Conservation (phyloP, 1,284 basidiomycete species). For the Ustilago tritici region DNA sequence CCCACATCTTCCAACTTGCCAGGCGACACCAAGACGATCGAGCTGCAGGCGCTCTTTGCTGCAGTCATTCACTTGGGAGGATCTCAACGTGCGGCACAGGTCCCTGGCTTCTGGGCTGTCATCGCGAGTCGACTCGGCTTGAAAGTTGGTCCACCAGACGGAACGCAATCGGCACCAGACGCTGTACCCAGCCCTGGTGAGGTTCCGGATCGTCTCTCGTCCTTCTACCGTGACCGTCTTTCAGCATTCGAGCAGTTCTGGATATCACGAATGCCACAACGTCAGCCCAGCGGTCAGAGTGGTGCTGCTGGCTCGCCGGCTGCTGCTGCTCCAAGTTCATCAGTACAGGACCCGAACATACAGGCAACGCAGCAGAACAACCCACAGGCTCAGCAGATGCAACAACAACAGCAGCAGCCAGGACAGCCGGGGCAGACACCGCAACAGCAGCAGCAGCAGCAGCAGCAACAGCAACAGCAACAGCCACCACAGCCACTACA, state of each 20-base stretch:
- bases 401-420: constrained; percentile 17
- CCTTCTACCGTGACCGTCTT: constrained; percentile 60
- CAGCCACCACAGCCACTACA: constrained; percentile 3
- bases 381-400: constrained; percentile 11
- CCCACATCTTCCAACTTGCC: constrained; percentile 50
- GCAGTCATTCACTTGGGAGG: constrained; percentile 59
- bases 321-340: constrained; percentile 15
- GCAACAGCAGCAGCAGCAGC: constrained; percentile 26
- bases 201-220: constrained; percentile 60
- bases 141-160: constrained; percentile 51
- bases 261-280: constrained; percentile 57
- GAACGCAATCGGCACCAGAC: constrained; percentile 42
- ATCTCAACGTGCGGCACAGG: constrained; percentile 50
- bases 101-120: constrained; percentile 63
- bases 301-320: constrained; percentile 35
- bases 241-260: constrained; percentile 63
- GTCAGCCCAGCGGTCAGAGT: constrained; percentile 42
- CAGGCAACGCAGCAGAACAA: constrained; percentile 17
- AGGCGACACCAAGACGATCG: constrained; percentile 60
- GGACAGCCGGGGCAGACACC: not conserved
- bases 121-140: constrained; percentile 60
- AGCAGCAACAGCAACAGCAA: constrained; percentile 26
- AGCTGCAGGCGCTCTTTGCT: constrained; percentile 58
- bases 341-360: constrained; percentile 14
- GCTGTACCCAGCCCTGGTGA: constrained; percentile 55